phyloP scores from a whole-genome alignment of 805 yeast species.

The Myxozyma neglecta region DNA sequence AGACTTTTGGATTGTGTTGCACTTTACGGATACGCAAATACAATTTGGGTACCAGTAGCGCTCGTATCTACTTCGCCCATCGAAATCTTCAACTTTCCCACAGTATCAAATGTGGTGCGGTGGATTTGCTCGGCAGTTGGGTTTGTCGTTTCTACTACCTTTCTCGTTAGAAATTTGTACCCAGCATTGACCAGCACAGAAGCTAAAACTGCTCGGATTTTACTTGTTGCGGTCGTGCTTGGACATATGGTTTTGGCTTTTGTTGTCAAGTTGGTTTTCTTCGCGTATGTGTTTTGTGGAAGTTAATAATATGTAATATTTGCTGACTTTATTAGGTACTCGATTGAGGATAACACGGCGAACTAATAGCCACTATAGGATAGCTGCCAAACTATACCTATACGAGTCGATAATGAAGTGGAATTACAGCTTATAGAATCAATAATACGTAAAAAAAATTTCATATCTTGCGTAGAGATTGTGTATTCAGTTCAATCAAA shows the following conservation, averaged over 20 bases:
- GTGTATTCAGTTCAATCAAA: neutral
- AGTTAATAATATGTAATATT: neutral
- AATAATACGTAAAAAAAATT: no score
- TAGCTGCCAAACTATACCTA: neutral
- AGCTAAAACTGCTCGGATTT: constrained; percentile 42
- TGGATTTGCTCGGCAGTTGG: constrained; percentile 65
- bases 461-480: no score
- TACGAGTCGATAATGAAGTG: neutral
- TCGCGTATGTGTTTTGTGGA: constrained; percentile 39
- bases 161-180: constrained; percentile 49
- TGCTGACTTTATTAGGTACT: constrained; percentile 3
- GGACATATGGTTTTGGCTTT: constrained; percentile 60
- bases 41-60: constrained; percentile 84
- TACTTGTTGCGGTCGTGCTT: constrained; percentile 46
- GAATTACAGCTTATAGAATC: no score
- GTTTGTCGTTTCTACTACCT: constrained; percentile 58
- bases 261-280: constrained; percentile 65
- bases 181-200: constrained; percentile 45
- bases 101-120: constrained; percentile 49
- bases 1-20: constrained; percentile 62
- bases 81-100: constrained; percentile 43
- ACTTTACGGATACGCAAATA: constrained; percentile 80
- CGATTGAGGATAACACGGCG: constrained; percentile 15
- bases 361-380: neutral
- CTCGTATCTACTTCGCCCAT: constrained; percentile 35